phyloP scores from a whole-genome alignment of 2,329 filamentous ascomycete species.

The Grosmannia clavigera region DNA sequence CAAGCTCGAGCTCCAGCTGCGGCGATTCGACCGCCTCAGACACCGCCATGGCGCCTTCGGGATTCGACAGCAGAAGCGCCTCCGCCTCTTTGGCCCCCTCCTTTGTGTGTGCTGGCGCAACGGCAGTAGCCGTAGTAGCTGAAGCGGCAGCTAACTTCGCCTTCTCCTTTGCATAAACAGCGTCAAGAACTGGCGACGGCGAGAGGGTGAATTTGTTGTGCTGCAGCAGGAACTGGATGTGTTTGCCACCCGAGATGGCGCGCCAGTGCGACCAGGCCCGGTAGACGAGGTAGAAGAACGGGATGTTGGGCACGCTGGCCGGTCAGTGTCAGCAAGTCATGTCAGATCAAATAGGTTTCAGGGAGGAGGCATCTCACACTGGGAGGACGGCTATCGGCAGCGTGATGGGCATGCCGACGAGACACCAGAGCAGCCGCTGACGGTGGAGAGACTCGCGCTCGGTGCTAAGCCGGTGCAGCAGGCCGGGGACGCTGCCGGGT shows the following conservation, averaged over 20 bases:
- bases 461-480: constrained; percentile 61
- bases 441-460: constrained; percentile 72
- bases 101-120: not conserved
- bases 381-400: constrained; percentile 75
- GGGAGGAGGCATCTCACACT: constrained; percentile 44
- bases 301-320: constrained; percentile 72
- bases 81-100: constrained; percentile 6
- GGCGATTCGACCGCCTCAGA: constrained; percentile 49
- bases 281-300: constrained; percentile 93
- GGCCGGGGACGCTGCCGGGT: constrained; percentile 44
- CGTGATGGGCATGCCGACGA: constrained; percentile 71
- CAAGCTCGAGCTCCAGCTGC: constrained; percentile 58
- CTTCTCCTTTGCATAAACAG: constrained; percentile 45
- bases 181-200: constrained; percentile 59
- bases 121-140: not conserved
- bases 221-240: constrained; percentile 69
- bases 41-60: constrained; percentile 19
- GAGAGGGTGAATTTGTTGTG: constrained; percentile 56
- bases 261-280: constrained; percentile 86
- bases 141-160: not conserved
- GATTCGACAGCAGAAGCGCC: constrained; percentile 25
- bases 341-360: not conserved
- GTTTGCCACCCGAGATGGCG: constrained; percentile 71
- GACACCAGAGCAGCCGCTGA: constrained; percentile 65
- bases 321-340: not conserved